Base-by-base conservation (phyloP, 495 filamentous ascomycete species). In the Penicillium subrubescens region DNA sequence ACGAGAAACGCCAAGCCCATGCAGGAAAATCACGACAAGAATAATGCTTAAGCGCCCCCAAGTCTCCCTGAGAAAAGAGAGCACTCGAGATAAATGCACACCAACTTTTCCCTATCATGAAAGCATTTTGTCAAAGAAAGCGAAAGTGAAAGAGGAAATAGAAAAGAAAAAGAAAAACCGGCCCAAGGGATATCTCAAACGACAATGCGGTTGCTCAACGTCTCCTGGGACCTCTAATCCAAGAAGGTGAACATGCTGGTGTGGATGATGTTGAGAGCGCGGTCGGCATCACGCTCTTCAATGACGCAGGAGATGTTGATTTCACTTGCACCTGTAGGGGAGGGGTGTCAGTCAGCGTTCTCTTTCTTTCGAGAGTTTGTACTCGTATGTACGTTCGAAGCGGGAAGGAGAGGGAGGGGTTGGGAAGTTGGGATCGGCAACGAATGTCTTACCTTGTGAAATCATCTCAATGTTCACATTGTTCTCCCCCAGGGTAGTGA, bases 221-320 rank as follows among this genome's bases (percentile, higher is more conserved):
- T 34, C 59, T 43, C 50, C 48, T 52, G 29, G 27, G 52, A 60
- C 34, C 55, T 63, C 72, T 79, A 83, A 35, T 85, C 82, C 67
- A 85, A 66, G 66, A 85, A 86, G 23, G 83, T 86, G 68, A 99
- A 97, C 56, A 99, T 85, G 78, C 89, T 92, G 19, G 94, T 97
- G 74, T 99, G 95, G 57, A 99, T 85, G 67, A 97, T 90, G 71
- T 94, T 97, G 81, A 98, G 88, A 15, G 95, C 95, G 60, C 94
- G 87, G 60, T 92, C 90, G 43, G 94, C 93, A 64, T 97, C 92
- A 69, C 90, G 84, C 69, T 92, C 92, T 69, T 95, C 92, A 68
- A 99, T 96, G 8, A 99, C 95, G 75, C 95, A 98, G 15, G 92
- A 95, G 59, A 99, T 99, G 75, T 97, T 97, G 79, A 99, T 99